phyloP scores from a whole-genome alignment of 371 early-diverging fungal genomes.

The Syncephalastrum racemosum region DNA sequence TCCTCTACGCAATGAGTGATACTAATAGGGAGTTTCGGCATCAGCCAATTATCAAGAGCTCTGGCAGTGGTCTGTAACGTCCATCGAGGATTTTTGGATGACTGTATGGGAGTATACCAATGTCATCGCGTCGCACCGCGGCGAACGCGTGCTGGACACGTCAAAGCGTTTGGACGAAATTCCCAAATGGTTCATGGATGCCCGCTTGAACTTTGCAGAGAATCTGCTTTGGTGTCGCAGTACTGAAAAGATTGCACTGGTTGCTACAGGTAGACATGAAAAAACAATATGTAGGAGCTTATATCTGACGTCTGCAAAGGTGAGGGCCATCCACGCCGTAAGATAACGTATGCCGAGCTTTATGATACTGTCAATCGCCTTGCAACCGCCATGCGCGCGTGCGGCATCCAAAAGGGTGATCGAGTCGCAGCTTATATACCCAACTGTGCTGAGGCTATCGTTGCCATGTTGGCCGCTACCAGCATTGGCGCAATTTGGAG shows the following conservation, averaged over 20 bases:
- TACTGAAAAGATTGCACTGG: slow-evolving; percentile 70
- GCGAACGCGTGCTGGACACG: slow-evolving; percentile 60
- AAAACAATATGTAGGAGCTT: not conserved
- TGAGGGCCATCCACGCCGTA: slow-evolving; percentile 45
- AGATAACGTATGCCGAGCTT: slow-evolving; percentile 77
- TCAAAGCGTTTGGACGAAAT: slow-evolving; percentile 75
- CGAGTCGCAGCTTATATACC: slow-evolving; percentile 93
- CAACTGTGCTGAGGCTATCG: slow-evolving; percentile 83
- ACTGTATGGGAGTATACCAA: slow-evolving; percentile 85
- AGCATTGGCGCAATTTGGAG: slow-evolving; percentile 97
- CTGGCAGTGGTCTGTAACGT: slow-evolving; percentile 80
- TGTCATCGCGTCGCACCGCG: slow-evolving; percentile 55
- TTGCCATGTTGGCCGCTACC: slow-evolving; percentile 91
- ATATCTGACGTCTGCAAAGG: slow-evolving; percentile 19
- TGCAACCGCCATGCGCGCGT: slow-evolving; percentile 69
- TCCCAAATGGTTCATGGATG: slow-evolving; percentile 90
- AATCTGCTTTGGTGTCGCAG: slow-evolving; percentile 75
- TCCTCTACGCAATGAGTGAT: not conserved
- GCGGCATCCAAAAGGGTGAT: slow-evolving; percentile 84
- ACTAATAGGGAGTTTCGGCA: not conserved
- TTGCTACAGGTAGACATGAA: slow-evolving; percentile 59
- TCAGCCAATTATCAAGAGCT: slow-evolving; percentile 69
- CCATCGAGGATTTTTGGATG: slow-evolving; percentile 82
- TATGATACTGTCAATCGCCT: slow-evolving; percentile 69
- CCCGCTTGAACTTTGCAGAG: slow-evolving; percentile 90